Evolutionary conservation across 352 stramenopile species (phyloP), one percentile per base, ranked within the genome.

Genomic region (Phytophthora pistaciae): DNA sequence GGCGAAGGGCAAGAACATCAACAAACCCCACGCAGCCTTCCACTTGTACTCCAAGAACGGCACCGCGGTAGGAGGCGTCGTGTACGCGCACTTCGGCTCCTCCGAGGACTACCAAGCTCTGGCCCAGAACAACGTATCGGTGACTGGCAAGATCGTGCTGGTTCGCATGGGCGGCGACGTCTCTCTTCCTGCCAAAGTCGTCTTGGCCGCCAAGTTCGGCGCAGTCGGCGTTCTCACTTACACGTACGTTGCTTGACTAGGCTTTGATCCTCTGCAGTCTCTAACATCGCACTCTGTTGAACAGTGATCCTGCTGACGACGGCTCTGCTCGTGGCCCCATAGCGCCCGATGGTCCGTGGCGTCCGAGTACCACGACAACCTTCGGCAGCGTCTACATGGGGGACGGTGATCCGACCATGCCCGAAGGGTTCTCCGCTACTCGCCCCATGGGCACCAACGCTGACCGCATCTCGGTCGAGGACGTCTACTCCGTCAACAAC

Each of bases 321-420:
- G 87, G 87, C 2, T 72, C 60, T 27, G 68, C 46, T 44, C 77
- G 83, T 59, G 86, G 89, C 60, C 87, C 77, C 33, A 71, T 74
- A 18, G 88, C 82, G 31, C 86, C 87, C 1, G 83, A 93, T 42
- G 89, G 89, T 16, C 87, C 89, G 23, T 96, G 88, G 85, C 85
- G 83, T 33, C 69, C 78, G 21, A 80, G 70, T 21, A 77, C 77
- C 14, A 75, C 85, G 14, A 74, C 88, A 21, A 77, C 88, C 5
- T 95, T 87, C 59, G 86, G 88, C 6, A 93, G 75, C 29, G 89
- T 92, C 5, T 95, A 94, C 84, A 94, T 96, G 85, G 89, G 89
- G 56, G 90, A 95, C 60, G 89, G 87, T 3, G 89, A 96, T 55
- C 89, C 89, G 38, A 92, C 88, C 27, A 91, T 89, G 20, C 85